Conservation (phyloP, 2,329 filamentous ascomycete species). For the Cadophora sp. region DNA sequence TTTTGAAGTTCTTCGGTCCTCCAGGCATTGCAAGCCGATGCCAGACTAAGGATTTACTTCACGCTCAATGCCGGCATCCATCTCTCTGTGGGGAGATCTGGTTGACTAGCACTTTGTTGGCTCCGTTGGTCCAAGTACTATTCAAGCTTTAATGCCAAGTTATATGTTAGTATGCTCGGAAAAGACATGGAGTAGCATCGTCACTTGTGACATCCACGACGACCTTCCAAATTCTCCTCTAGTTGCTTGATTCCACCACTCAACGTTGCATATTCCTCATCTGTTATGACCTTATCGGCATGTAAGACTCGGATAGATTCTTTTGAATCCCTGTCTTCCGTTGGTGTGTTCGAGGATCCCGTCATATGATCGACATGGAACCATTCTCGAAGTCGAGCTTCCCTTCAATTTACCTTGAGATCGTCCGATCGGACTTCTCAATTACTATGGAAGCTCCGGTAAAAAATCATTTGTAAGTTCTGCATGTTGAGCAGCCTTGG, state of each 20-base stretch:
- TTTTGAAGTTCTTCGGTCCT: not conserved
- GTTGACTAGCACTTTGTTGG: not conserved
- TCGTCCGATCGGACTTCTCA: not conserved
- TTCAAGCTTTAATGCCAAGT: slow-evolving; percentile 16
- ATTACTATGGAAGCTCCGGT: not conserved
- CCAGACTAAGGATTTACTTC: not conserved
- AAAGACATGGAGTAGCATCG: slow-evolving; percentile 10
- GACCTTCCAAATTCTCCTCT: slow-evolving; percentile 23
- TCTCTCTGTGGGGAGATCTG: not conserved
- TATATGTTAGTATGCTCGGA: not conserved
- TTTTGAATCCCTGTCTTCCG: not conserved
- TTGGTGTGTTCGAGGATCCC: slow-evolving; percentile 12
- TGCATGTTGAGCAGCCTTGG: not conserved
- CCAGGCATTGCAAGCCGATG: not conserved
- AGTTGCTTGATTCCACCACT: slow-evolving; percentile 4
- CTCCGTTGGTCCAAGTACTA: not conserved
- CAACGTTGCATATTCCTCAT: not conserved
- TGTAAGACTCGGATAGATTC: not conserved
- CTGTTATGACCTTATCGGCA: slow-evolving; percentile 11
- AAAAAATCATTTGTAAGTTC: not conserved
- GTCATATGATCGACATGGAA: slow-evolving; percentile 20
- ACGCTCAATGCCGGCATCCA: not conserved
- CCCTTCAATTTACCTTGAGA: not conserved
- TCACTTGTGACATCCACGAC: slow-evolving; percentile 7
- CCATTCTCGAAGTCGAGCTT: slow-evolving; percentile 1